These are phyloP conservation scores for Pleurotus tuber-regium DNA, from an alignment of 768 basidiomycete genomes.

Conservation along the genomic window DNA sequence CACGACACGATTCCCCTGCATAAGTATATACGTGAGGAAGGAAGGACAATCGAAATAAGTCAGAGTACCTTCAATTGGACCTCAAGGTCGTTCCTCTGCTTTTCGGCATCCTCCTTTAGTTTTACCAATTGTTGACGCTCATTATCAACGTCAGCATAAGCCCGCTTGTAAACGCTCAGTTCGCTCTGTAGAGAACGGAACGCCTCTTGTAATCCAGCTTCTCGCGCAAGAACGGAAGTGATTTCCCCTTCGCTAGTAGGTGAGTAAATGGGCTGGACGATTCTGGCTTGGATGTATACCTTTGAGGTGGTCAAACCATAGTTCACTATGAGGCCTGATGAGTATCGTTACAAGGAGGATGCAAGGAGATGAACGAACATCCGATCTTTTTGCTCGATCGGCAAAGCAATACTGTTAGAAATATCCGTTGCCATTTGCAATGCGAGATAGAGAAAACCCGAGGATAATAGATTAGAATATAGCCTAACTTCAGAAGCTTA, in stretches of 20 bases:
- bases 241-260: too few relatives aligned
- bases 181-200: constrained; percentile 38
- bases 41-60: neutral
- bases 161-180: constrained; percentile 40
- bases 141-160: constrained; percentile 34
- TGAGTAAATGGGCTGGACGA: too few relatives aligned
- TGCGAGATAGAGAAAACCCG: neutral
- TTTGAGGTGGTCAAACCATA: constrained; percentile 35
- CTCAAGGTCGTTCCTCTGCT: constrained; percentile 36
- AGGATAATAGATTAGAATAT: neutral
- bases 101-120: constrained; percentile 33
- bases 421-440: neutral
- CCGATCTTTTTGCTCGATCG: constrained; percentile 1
- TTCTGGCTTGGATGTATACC: too few relatives aligned
- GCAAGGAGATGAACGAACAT: neutral
- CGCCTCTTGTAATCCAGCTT: constrained; percentile 25
- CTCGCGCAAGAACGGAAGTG: constrained; percentile 30
- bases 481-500: neutral
- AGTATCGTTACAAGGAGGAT: neutral
- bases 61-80: constrained; percentile 36
- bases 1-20: constrained; percentile 44
- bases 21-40: neutral
- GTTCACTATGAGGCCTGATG: constrained; percentile 16
- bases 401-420: neutral
- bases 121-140: constrained; percentile 28